These are phyloP conservation scores for Ocimum tenuiflorum DNA, from an alignment of 257 asterid species.

Conservation along the genomic window DNA sequence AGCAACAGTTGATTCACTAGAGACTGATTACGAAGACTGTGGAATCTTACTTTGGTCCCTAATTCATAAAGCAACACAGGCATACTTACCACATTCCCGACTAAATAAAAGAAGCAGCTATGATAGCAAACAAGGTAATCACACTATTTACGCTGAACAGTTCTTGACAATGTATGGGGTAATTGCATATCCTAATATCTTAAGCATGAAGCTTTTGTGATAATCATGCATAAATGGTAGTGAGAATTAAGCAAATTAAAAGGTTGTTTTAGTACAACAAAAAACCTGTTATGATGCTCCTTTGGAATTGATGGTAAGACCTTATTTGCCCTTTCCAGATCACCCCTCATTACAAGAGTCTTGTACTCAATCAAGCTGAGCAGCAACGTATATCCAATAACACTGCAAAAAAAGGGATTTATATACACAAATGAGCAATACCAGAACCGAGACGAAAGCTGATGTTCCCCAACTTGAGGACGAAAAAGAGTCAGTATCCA, in stretches of 20 bases:
- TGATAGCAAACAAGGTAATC: not conserved
- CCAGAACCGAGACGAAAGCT: not conserved
- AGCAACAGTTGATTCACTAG: not conserved
- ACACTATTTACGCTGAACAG: not conserved
- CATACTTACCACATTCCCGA: constrained; percentile 5
- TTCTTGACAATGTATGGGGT: not conserved
- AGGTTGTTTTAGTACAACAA: not conserved
- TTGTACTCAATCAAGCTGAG: constrained; percentile 93
- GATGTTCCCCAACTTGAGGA: not conserved
- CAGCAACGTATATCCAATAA: constrained; percentile 75
- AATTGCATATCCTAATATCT: not conserved
- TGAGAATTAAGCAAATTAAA: not conserved
- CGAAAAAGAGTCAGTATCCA: constrained; percentile 2
- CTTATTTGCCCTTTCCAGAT: constrained; percentile 75
- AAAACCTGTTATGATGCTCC: constrained; percentile 81
- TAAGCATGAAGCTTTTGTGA: not conserved
- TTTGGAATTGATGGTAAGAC: constrained; percentile 78
- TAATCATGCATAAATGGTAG: not conserved
- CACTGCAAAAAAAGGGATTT: constrained; percentile 43
- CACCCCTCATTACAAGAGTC: constrained; percentile 97
- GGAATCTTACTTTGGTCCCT: not conserved
- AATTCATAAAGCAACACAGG: not conserved
- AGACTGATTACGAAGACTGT: not conserved
- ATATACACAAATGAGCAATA: constrained; percentile 6
- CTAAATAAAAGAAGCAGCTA: not conserved